Evolutionary conservation across 306 rosid genomes (phyloP), one percentile per base, ranked within the genome.

Genomic region (Aeschynomene evenia): DNA sequence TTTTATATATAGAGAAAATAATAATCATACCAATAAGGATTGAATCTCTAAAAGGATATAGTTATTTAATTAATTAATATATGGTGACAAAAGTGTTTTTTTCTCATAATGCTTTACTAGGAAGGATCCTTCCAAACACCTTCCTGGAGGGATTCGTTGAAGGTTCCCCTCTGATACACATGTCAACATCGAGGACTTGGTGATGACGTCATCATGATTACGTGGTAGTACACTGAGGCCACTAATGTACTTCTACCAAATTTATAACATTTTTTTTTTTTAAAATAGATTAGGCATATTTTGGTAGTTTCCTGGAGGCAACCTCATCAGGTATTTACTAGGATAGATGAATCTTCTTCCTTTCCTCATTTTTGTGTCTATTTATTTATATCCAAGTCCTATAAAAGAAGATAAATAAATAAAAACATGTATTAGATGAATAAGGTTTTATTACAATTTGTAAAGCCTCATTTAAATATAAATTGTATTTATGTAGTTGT

Each of bases 61-160:
- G n/a, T n/a, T n/a, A n/a, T n/a, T n/a, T n/a, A n/a, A n/a, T n/a
- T n/a, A n/a, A n/a, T n/a, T n/a, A n/a, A n/a, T n/a, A 9, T 13
- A 43, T 13, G 4, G 2, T 3, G 9, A 37, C 14, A 37, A 37
- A 37, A 37, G 43, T 37, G 54, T 1, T 33, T 49, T 64, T 39
- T 46, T 6, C 15, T 4, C 22, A 22, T 1, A 23, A 24, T 42
- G 64, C 63, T 60, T 73, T 66, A 54, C 80, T 57, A 3, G 40
- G 45, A 24, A 49, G 16, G 79, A 76, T 65, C 73, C 46, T 86
- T 81, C 92, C 60, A 53, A 11, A 57, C 79, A 76, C 73, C 46
- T 86, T 83, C 88, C 69, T 50, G 42, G 76, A 61, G 19, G 71
- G 58, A 33, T 73, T 52, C 80, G 31, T n/a, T 11, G 93, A 81